Base-by-base conservation (phyloP, 75 land plant genomes). In the Cupressus sempervirens region DNA sequence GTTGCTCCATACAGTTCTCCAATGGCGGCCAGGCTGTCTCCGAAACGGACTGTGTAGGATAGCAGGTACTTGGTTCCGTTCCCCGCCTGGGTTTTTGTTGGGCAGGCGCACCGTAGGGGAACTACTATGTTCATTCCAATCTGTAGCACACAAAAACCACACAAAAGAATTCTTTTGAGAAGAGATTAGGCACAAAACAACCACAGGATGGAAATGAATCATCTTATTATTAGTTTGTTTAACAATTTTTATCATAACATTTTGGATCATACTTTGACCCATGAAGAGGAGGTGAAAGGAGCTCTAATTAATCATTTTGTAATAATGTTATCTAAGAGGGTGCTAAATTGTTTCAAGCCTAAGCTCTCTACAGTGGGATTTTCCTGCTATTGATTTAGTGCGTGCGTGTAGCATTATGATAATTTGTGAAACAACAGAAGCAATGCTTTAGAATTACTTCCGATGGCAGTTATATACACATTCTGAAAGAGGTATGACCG, bases 71-170 rank as follows among this genome's bases (percentile, higher is more conserved):
- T 86, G 12, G 86, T 77, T 0, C 93, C 97, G 23, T 87, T 43
- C 3, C 18, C 75, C 10, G 50, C 20, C 88, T 96, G 96, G 14
- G 84, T 56, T 0, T 80, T 48, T 6, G 91, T 88, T 0, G 98
- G 95, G 86, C 97, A 95, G 14, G 94, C 96, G 74, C 94, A 95
- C 45, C 91, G 81, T 48, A 93, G 84, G 30, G 94, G 96, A 3
- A 94, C 90, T 7, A 8, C 72, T 13, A 94, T 76, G 0, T 4
- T 43, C 80, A 88, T n/a, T 20, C 92, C 89, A 23, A 62, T 62
- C 67, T 62, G 26, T 23, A 26, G n/a, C 67, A 62, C n/a, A 62
- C 8, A 6, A 62, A 62, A 62, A 62, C 26, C 67, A 7, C 53
- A 50, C 53, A 50, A 13, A 50, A 50, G 12, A 12, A 2, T 50